phyloP scores from a whole-genome alignment of 2,329 filamentous ascomycete species.

The Pseudocercospora macadamiae region DNA sequence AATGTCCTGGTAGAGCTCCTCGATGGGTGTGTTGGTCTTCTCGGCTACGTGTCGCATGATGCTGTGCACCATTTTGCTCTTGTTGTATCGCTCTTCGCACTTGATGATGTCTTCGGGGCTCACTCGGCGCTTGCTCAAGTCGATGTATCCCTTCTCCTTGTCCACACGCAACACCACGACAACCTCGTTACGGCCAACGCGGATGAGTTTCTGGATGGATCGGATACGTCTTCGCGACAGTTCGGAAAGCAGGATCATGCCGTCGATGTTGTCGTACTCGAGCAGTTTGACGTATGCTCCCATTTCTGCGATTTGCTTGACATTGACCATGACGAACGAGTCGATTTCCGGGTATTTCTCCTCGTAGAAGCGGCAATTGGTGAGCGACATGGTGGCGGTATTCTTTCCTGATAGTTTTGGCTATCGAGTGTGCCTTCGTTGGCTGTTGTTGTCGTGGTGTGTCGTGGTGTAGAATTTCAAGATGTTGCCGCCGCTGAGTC shows the following conservation, averaged over 20 bases:
- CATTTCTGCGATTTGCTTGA: constrained; percentile 99
- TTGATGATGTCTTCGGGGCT: constrained; percentile 97
- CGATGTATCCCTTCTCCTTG: constrained; percentile 99
- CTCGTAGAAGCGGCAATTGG: constrained; percentile 96
- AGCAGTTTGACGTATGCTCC: constrained; percentile 99
- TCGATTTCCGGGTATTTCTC: constrained; percentile 98
- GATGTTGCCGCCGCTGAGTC: too few relatives aligned
- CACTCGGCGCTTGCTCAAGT: constrained; percentile 97
- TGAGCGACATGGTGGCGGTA: constrained; percentile 81
- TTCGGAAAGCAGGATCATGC: constrained; percentile 99
- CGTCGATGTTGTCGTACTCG: constrained; percentile 99
- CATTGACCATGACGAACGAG: constrained; percentile 99
- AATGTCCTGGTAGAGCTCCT: constrained; percentile 90
- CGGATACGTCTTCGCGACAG: constrained; percentile 96
- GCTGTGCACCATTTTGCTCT: constrained; percentile 98
- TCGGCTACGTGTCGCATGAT: constrained; percentile 99
- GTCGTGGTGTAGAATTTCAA: too few relatives aligned
- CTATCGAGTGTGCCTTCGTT: constrained; percentile 1
- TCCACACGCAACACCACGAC: constrained; percentile 98
- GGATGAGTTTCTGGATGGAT: constrained; percentile 98
- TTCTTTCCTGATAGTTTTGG: neutral
- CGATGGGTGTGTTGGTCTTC: constrained; percentile 93
- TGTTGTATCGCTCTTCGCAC: constrained; percentile 99
- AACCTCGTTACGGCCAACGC: constrained; percentile 96
- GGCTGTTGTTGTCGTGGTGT: too few relatives aligned